Percentiles rank a stretch among this genome's conserved stretches.
phyloP scores from a whole-genome alignment of 2,329 filamentous ascomycete species.

The Sclerotinia nivalis region DNA sequence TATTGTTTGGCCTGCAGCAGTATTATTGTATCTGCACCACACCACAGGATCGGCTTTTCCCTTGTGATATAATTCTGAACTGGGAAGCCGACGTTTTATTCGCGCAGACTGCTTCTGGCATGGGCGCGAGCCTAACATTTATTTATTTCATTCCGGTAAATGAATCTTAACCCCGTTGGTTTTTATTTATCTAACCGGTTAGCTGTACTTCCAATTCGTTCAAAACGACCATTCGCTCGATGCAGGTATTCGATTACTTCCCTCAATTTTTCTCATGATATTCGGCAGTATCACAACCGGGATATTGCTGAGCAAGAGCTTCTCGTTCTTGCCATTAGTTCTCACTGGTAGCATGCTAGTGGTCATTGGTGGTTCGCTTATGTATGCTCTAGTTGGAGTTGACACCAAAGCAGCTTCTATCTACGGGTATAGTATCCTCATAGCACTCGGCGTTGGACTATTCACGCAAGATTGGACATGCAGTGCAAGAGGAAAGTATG shows the following conservation, averaged over 20 bases:
- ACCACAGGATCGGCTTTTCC: conserved; percentile 33
- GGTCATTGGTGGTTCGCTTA: not conserved
- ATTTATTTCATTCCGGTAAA: conserved; percentile 44
- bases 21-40: conserved; percentile 37
- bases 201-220: conserved; percentile 47
- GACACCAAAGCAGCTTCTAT: conserved; percentile 22
- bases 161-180: not conserved
- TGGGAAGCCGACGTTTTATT: conserved; percentile 43
- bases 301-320: conserved; percentile 40
- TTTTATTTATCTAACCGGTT: not conserved
- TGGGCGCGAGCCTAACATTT: conserved; percentile 44
- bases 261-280: conserved; percentile 26
- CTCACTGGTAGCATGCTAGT: not conserved
- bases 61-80: conserved; percentile 42
- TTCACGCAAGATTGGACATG: not conserved
- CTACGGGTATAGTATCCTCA: conserved; percentile 42
- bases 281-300: conserved; percentile 39
- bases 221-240: conserved; percentile 50
- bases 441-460: conserved; percentile 44
- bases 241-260: conserved; percentile 40
- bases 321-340: conserved; percentile 22
- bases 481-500: not conserved
- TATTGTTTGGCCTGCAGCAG: conserved; percentile 32
- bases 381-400: conserved; percentile 25
- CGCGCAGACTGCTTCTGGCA: conserved; percentile 40